Base-by-base conservation (phyloP, 805 yeast species). In the Brettanomyces naardenensis region DNA sequence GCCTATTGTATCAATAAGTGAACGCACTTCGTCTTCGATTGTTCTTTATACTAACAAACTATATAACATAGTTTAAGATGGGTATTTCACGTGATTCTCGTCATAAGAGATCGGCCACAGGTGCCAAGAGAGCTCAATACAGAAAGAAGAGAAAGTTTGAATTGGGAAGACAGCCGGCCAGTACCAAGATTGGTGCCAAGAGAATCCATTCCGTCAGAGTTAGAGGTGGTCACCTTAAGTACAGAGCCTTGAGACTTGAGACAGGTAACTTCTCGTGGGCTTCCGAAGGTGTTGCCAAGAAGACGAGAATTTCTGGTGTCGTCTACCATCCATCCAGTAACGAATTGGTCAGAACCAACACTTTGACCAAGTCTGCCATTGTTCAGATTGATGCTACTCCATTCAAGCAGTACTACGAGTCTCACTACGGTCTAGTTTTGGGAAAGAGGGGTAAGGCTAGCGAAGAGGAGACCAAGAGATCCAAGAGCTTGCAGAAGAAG, bases 41-140 rank as follows among this genome's bases (percentile, higher is more conserved):
- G n/a, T n/a, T n/a, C n/a, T n/a, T n/a, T n/a, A n/a, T n/a, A n/a
- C n/a, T n/a, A n/a, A n/a, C n/a, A n/a, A n/a, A n/a, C n/a, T n/a
- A n/a, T n/a, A n/a, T 23, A 27, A 23, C 31, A 35, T 21, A 44
- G 41, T 40, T 41, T 52, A 83, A 70, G 71, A 90, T 90, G 98
- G 97, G 98, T 89, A 90, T 90, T 84, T 88, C 97, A 74, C 90
- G 98, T 80, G 97, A 92, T 80, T 90, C 98, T 73, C 96, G 97
- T 78, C 98, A 92, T 89, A 90, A 90, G 86, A 94, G 98, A 75
- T 75, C 97, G 64, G 95, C 94, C 73, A 89, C 98, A 67, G 98
- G 98, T 84, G 98, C 98, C 70, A 89, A 88, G 76, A 88, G 97
- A 75, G 97, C 97, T 73, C 95, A 88, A 75, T 86, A 81, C 95